A percentile compares a stretch with the other conserved stretches of the same genome.
Conservation (phyloP, 805 yeast genomes). For the Dipodascopsis tothii region DNA sequence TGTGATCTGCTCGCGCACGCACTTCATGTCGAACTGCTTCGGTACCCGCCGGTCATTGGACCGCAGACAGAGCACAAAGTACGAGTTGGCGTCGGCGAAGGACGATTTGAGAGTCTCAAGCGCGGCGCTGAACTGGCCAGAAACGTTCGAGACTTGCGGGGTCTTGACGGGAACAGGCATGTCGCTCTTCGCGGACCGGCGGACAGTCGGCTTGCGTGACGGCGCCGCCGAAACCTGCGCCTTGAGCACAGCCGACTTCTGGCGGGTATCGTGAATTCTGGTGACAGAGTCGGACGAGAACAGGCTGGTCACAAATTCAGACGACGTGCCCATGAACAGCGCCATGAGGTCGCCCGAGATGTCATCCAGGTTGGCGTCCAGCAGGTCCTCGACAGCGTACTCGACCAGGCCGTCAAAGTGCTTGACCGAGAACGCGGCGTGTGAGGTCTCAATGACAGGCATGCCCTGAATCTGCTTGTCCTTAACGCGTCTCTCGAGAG, state of each 20-base stretch:
- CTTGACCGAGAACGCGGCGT: constrained; percentile 43
- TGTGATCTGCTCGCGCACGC: constrained; percentile 37
- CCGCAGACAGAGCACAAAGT: constrained; percentile 37
- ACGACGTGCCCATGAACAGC: constrained; percentile 34
- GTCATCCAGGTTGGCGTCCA: constrained; percentile 48
- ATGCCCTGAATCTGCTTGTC: constrained; percentile 18
- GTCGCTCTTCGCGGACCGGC: constrained; percentile 20
- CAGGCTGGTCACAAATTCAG: constrained; percentile 32
- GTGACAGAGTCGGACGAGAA: constrained; percentile 34
- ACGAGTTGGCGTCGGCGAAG: constrained; percentile 35
- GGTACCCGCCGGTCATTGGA: constrained; percentile 37
- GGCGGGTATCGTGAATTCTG: constrained; percentile 29
- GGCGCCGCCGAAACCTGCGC: constrained; percentile 38
- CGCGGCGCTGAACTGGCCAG: constrained; percentile 32
- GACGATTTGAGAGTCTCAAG: constrained; percentile 34
- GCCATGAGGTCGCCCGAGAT: constrained; percentile 37
- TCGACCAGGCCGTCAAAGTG: constrained; percentile 57
- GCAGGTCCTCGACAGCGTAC: constrained; percentile 44
- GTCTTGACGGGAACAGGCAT: constrained; percentile 12
- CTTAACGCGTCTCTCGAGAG: constrained; percentile 31
- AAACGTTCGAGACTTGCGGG: constrained; percentile 23
- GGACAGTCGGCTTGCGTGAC: constrained; percentile 34
- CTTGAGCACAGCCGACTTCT: constrained; percentile 30
- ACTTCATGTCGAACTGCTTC: constrained; percentile 37
- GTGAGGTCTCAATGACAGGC: constrained; percentile 28